Conservation (phyloP, 2,329 filamentous ascomycete genomes). For the Penicillium janthinellum region DNA sequence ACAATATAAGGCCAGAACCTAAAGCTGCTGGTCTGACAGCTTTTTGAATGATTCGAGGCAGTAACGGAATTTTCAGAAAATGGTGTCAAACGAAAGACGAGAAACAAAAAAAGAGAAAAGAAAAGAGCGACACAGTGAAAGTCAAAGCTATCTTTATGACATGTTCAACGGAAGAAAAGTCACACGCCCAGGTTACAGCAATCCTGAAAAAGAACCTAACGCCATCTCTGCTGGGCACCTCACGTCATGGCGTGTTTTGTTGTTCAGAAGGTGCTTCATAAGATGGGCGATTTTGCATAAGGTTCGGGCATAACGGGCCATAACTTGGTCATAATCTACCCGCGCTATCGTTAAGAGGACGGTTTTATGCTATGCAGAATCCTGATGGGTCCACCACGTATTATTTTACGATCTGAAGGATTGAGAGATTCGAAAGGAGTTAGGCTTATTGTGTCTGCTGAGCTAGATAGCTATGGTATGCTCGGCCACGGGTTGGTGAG, state of each 20-base stretch:
- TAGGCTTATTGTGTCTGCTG: background rate
- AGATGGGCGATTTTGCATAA: background rate
- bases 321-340: background rate
- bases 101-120: background rate
- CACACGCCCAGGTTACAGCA: background rate
- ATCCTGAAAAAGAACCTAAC: background rate
- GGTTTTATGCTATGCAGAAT: background rate
- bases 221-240: background rate
- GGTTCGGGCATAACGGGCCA: background rate
- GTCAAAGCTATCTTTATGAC: background rate
- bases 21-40: background rate
- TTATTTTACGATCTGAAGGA: background rate
- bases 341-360: background rate
- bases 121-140: background rate
- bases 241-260: background rate
- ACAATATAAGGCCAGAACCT: background rate
- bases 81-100: background rate
- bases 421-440: background rate
- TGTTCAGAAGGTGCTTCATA: background rate
- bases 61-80: background rate
- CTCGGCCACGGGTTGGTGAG: background rate
- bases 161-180: background rate
- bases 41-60: background rate
- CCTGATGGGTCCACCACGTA: background rate
- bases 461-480: background rate